These are phyloP conservation scores for Eucommia ulmoides DNA, from an alignment of 257 asterid species.

Conservation along the genomic window DNA sequence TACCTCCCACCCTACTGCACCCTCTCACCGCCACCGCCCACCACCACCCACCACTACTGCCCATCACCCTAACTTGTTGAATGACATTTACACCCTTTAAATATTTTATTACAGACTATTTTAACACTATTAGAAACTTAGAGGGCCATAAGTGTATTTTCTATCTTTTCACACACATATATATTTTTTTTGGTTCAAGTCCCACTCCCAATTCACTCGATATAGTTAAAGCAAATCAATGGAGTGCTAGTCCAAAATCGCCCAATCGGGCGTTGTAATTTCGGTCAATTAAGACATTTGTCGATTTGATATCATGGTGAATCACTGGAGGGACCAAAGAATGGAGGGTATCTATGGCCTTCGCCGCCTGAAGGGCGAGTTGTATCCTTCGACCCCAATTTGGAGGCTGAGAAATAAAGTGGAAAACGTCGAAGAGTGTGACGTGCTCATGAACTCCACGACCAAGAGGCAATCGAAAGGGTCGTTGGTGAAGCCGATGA, in stretches of 20 bases:
- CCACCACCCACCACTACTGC: too few relatives aligned
- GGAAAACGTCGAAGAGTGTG: constrained; percentile 63
- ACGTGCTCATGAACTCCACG: constrained; percentile 83
- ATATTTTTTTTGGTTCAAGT: too few relatives aligned
- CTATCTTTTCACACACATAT: too few relatives aligned
- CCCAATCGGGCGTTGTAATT: constrained; percentile 66
- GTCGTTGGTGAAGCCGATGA: constrained; percentile 48
- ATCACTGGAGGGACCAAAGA: constrained; percentile 52
- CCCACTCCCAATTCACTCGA: too few relatives aligned
- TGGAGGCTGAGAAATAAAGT: constrained; percentile 42
- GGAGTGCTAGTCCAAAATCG: constrained; percentile 84
- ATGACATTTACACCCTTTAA: too few relatives aligned
- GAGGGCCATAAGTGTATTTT: too few relatives aligned
- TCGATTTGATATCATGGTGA: constrained; percentile 76
- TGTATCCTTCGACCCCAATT: constrained; percentile 71
- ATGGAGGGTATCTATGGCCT: constrained; percentile 59
- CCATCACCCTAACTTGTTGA: too few relatives aligned
- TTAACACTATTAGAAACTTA: too few relatives aligned
- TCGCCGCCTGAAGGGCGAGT: constrained; percentile 61
- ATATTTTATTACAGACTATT: too few relatives aligned
- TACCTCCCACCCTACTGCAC: too few relatives aligned
- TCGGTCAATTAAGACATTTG: constrained; percentile 63
- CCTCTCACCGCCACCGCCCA: too few relatives aligned
- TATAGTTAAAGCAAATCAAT: too few relatives aligned
- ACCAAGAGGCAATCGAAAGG: constrained; percentile 49